Evolutionary conservation across 2,329 filamentous ascomycete species (phyloP).

Genomic region (Dactylonectria macrodidyma): DNA sequence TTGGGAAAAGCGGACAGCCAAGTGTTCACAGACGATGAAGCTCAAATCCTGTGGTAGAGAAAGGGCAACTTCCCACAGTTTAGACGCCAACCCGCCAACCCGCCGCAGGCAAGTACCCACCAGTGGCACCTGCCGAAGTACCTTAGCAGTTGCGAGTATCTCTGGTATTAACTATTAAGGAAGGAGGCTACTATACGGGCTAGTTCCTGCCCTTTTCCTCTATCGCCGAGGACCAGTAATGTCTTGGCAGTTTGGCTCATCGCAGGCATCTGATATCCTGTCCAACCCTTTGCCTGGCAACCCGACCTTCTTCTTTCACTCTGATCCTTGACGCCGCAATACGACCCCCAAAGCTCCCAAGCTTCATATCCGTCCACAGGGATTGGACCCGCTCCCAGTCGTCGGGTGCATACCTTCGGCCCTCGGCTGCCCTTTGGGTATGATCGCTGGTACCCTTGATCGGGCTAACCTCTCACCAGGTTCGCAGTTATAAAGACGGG

Average conservation of each 20-base stretch:
- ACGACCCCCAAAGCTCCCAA: constrained; percentile 14
- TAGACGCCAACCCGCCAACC: background rate
- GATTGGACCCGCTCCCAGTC: background rate
- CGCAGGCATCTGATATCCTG: constrained; percentile 9
- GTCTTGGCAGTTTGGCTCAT: constrained; percentile 2
- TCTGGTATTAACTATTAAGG: constrained; percentile 6
- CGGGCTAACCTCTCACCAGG: background rate
- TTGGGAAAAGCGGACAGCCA: background rate
- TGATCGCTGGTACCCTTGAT: constrained; percentile 5
- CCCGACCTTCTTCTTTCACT: constrained; percentile 15
- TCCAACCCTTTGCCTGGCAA: background rate
- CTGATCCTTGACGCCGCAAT: constrained; percentile 16
- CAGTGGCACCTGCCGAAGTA: background rate
- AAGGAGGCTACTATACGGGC: constrained; percentile 1
- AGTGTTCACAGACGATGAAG: background rate
- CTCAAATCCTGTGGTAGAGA: background rate
- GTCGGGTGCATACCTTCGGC: background rate
- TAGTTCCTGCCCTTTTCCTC: constrained; percentile 9
- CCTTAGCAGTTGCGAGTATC: constrained; percentile 4
- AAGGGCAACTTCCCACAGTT: background rate
- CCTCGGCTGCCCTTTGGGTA: constrained; percentile 2
- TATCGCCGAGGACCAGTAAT: background rate
- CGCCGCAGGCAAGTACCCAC: constrained; percentile 10
- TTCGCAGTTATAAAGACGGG: background rate
- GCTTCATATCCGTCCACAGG: background rate